Evolutionary conservation across 176 grass and related monocot species (phyloP), one percentile per base, ranked within the genome.

Genomic region (Pontederia crassipes): DNA sequence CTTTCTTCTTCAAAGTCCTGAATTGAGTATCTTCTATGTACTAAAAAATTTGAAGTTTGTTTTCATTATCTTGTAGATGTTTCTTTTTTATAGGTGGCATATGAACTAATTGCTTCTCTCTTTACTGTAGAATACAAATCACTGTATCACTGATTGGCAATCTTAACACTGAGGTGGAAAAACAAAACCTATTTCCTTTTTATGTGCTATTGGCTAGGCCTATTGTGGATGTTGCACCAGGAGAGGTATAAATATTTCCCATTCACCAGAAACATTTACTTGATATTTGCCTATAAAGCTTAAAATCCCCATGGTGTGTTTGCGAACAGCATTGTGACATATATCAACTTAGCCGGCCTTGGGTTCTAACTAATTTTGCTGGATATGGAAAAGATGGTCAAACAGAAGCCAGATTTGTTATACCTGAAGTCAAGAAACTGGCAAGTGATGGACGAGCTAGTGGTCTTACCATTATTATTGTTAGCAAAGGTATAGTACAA

Each of bases 141-240:
- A 77, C 77, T 49, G 35, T 95, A 64, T 89, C 86, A 52, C 62
- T 95, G 24, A 74, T 78, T 58, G 71, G 59, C 52, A 71, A 48
- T 51, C 45, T 75, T 72, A 86, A 87, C 72, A 17, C 54, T 64
- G 77, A 75, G 78, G 29, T 84, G 72, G 77, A 72, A 74, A 46
- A 57, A 12, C 46, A 68, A 40, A 40, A 40, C 66, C 61, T 89
- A 8, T 95, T 95, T 77, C 90, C 90, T 77, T 32, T 95, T 9
- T 83, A 89, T 53, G 80, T 89, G 70, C 69, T 95, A 32, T 72
- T 89, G 74, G 86, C 78, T 77, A 83, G 64, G 77, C 65, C 80
- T 60, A 64, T 77, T 59, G 48, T 59, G 10, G 57, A 78, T 68
- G 62, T 59, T 78, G 62, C 49, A 48, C 13, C 65, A 65, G 65